Evolutionary conservation across 345 rosid genomes (phyloP).

Genomic region (Anacardium occidentale): DNA sequence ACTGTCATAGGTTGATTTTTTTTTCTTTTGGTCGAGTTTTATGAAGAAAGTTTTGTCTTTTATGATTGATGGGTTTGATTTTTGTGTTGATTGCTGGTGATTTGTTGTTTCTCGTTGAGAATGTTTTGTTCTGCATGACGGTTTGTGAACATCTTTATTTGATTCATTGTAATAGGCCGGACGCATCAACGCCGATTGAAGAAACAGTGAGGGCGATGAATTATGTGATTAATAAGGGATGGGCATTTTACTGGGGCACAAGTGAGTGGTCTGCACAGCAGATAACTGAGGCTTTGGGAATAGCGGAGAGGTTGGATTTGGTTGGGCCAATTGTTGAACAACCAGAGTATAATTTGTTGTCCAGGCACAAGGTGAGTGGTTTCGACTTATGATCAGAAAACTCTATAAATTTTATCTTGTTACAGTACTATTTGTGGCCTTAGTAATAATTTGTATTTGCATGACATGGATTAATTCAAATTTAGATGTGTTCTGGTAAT

Average conservation of each 20-base stretch:
- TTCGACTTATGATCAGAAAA: not conserved
- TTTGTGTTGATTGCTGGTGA: not conserved
- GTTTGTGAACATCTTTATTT: constrained; percentile 1
- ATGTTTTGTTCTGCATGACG: too few species aligned
- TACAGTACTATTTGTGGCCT: not conserved
- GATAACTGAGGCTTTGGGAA: constrained; percentile 95
- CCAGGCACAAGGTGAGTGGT: constrained; percentile 76
- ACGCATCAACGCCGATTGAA: constrained; percentile 78
- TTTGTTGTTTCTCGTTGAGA: not conserved
- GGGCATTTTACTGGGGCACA: constrained; percentile 99
- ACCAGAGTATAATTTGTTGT: constrained; percentile 85
- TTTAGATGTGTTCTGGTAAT: not conserved
- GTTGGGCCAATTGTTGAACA: constrained; percentile 97
- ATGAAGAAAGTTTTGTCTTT: too few species aligned
- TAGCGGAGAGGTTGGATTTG: constrained; percentile 79
- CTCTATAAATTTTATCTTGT: not conserved
- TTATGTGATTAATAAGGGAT: constrained; percentile 88
- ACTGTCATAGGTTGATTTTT: not conserved
- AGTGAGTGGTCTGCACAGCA: constrained; percentile 99
- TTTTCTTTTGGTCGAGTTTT: not conserved
- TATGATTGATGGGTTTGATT: not conserved
- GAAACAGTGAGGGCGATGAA: constrained; percentile 98
- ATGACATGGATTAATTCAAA: not conserved
- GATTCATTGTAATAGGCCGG: constrained; percentile 59
- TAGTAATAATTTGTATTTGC: not conserved